Conservation (phyloP, 2,329 filamentous ascomycete genomes). For the Cladosporium sp. region DNA sequence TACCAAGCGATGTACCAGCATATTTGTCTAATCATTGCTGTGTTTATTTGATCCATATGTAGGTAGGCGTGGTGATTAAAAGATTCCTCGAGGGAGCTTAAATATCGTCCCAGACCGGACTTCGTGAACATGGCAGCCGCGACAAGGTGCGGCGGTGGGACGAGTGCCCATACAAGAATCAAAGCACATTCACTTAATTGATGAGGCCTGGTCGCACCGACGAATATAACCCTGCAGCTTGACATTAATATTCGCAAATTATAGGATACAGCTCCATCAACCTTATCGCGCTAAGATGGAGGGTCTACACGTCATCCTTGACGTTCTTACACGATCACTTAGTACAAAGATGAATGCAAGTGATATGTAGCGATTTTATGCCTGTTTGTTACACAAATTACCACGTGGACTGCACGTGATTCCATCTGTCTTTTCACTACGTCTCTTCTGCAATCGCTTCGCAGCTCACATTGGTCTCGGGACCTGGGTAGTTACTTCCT, state of each 20-base stretch:
- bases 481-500: neutral
- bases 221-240: neutral
- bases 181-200: too few species aligned
- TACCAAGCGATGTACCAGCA: neutral
- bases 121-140: too few species aligned
- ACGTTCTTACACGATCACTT: neutral
- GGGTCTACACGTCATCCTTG: slow-evolving; percentile 3
- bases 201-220: too few species aligned
- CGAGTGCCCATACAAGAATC: too few species aligned
- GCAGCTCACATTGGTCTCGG: neutral
- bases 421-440: neutral
- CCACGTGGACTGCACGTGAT: neutral
- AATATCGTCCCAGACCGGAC: too few species aligned
- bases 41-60: neutral
- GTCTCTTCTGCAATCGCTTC: neutral
- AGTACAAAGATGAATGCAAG: neutral
- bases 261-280: neutral
- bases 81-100: too few species aligned
- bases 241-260: neutral
- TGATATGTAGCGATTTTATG: neutral
- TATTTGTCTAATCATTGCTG: neutral
- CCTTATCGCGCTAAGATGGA: neutral
- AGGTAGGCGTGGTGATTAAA: neutral
- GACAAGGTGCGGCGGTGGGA: too few species aligned
- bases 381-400: neutral